Percentiles rank a stretch among this genome's conserved stretches.
Evolutionary conservation across 176 grass and related monocot genomes (phyloP).

Genomic region (Raddia distichophylla): DNA sequence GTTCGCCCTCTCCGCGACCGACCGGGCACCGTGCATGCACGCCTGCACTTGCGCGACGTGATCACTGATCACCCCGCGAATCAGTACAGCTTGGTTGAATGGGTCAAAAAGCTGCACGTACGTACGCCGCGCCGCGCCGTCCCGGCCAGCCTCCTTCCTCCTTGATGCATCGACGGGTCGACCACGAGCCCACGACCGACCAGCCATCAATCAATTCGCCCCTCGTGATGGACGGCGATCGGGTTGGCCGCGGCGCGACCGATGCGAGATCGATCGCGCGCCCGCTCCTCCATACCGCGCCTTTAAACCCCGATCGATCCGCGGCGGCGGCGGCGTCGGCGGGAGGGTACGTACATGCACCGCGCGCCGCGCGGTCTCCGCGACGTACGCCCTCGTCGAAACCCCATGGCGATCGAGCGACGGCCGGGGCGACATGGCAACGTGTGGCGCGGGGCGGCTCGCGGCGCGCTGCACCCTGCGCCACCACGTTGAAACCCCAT

Average conservation of each 20-base stretch:
- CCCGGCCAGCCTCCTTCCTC: too few relatives aligned
- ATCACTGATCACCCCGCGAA: too few relatives aligned
- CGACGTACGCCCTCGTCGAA: too few relatives aligned
- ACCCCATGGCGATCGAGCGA: not conserved
- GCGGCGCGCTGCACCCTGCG: not conserved
- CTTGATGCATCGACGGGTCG: not conserved
- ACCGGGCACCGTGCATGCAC: not conserved
- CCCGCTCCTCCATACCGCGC: not conserved
- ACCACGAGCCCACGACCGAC: too few relatives aligned
- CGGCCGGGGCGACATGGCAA: not conserved
- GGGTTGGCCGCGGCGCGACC: not conserved
- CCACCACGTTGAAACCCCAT: not conserved
- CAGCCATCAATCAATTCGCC: not conserved
- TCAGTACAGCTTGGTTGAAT: too few relatives aligned
- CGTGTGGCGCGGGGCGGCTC: not conserved
- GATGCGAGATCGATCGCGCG: too few relatives aligned
- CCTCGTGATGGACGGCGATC: constrained; percentile 14
- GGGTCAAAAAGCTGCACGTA: too few relatives aligned
- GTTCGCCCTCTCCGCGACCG: not conserved
- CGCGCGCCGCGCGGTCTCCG: not conserved
- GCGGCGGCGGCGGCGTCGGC: not conserved
- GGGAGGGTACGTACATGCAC: not conserved
- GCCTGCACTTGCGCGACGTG: too few relatives aligned
- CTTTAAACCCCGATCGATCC: not conserved
- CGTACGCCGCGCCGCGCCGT: too few relatives aligned